Evolutionary conservation across 1,284 basidiomycete genomes (phyloP).

Genomic region (Irpex sp.): DNA sequence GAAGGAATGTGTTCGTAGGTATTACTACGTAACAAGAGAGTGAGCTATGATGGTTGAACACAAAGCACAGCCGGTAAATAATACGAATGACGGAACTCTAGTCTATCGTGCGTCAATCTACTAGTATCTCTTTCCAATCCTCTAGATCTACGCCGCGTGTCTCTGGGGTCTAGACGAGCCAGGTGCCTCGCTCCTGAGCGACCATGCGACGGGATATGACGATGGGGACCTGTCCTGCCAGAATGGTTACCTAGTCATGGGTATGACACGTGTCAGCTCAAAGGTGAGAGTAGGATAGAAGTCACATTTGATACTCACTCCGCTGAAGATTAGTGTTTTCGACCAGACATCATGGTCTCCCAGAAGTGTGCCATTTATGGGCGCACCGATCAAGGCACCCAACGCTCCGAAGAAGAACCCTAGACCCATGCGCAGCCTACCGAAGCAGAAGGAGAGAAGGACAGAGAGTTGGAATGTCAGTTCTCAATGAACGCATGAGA

Average conservation of each 20-base stretch:
- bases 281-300: not conserved
- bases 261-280: too few species aligned
- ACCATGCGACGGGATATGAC: not conserved
- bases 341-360: not conserved
- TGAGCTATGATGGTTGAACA: not conserved
- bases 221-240: not conserved
- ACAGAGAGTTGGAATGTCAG: not conserved
- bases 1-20: not conserved
- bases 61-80: not conserved
- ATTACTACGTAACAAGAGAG: not conserved
- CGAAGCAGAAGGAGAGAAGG: not conserved
- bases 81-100: not conserved
- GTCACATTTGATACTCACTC: not conserved
- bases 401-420: not conserved
- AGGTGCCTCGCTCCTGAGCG: not conserved
- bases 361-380: not conserved
- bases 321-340: not conserved
- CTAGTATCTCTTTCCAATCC: not conserved
- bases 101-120: not conserved
- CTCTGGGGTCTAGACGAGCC: not conserved
- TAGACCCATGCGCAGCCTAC: not conserved
- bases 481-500: not conserved
- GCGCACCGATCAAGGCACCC: not conserved
- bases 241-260: not conserved
- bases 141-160: not conserved